These are phyloP conservation scores for Malassezia restricta DNA, from an alignment of 1,284 basidiomycete genomes.

Conservation along the genomic window DNA sequence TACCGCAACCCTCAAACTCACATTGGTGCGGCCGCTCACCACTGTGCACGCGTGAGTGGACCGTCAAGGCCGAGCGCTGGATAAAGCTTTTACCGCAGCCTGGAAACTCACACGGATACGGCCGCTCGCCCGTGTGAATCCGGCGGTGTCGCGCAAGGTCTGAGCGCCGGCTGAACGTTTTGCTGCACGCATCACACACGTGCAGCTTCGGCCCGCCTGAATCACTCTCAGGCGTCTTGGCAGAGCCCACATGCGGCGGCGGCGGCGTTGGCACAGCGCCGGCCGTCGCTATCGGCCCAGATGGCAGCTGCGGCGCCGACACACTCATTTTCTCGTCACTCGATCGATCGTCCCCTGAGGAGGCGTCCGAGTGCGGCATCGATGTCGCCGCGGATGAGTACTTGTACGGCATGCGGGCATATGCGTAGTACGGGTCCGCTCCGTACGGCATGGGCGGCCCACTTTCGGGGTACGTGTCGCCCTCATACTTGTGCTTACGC, in stretches of 20 bases:
- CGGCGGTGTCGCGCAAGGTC: constrained; percentile 55
- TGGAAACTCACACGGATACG: constrained; percentile 54
- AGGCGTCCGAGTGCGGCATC: neutral
- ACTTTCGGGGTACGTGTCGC: neutral
- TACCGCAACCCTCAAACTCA: constrained; percentile 53
- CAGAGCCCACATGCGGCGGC: constrained; percentile 14
- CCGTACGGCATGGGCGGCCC: neutral
- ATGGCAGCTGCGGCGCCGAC: neutral
- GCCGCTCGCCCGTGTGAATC: constrained; percentile 77
- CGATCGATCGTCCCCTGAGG: constrained; percentile 9
- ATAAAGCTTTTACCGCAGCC: constrained; percentile 48
- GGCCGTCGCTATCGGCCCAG: neutral
- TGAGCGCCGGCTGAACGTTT: constrained; percentile 42
- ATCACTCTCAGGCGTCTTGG: constrained; percentile 29
- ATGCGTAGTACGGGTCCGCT: constrained; percentile 2
- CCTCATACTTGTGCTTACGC: constrained; percentile 8
- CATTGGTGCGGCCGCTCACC: constrained; percentile 79
- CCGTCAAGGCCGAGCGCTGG: constrained; percentile 56
- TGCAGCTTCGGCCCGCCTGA: constrained; percentile 44
- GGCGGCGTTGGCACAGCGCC: constrained; percentile 8
- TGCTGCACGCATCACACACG: constrained; percentile 39
- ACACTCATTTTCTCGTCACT: constrained; percentile 5
- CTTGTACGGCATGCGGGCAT: constrained; percentile 7
- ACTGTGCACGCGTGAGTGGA: constrained; percentile 72
- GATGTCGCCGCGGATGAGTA: neutral